Evolutionary conservation across 495 filamentous ascomycete genomes (phyloP), one percentile per base, ranked within the genome.

Genomic region (Neurospora africana): DNA sequence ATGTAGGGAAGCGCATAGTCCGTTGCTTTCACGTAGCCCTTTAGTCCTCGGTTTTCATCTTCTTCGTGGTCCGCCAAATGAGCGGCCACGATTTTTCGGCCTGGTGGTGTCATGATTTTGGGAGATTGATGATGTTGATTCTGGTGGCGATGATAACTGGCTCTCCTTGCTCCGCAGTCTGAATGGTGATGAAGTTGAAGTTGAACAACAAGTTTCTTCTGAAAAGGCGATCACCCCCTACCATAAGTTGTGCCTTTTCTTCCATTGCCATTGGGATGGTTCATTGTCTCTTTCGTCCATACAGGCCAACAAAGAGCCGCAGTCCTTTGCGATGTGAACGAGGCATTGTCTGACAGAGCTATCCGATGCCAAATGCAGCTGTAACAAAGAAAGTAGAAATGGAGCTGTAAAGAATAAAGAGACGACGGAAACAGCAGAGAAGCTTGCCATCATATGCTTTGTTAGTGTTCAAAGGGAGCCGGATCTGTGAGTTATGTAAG

Each of bases 351-450:
- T 19, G 47, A 33, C 27, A 35, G 27, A 65, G 27, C 53, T 65
- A 19, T 19, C 53, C 23, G 53, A 65, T 65, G 53, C 53, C 53
- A 65, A 65, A 65, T 65, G 53, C 27, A 33, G 53, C 53, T 65
- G 15, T 35, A 65, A 65, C 53, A 65, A 65, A 65, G 53, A 15
- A 11, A 65, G 53, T 9, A 0, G 23, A 33, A 8, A 86, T 69
- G 73, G 78, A 80, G 35, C 84, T 83, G 67, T 84, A 83, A 4
- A 80, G 72, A 36, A 77, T 76, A 2, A 86, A 71, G 74, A 87
- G 74, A 87, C 83, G 75, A 86, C 69, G 69, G 69, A 70, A 43
- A 41, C 37, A 43, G 69, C 37, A 43, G 23, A 39, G 38, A n/a
- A 23, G 27, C 53, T 33, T 79, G 30, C 39, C 8, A 30, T n/a